Evolutionary conservation across 2,329 filamentous ascomycete genomes (phyloP).

Genomic region (Fusarium odoratissimum): DNA sequence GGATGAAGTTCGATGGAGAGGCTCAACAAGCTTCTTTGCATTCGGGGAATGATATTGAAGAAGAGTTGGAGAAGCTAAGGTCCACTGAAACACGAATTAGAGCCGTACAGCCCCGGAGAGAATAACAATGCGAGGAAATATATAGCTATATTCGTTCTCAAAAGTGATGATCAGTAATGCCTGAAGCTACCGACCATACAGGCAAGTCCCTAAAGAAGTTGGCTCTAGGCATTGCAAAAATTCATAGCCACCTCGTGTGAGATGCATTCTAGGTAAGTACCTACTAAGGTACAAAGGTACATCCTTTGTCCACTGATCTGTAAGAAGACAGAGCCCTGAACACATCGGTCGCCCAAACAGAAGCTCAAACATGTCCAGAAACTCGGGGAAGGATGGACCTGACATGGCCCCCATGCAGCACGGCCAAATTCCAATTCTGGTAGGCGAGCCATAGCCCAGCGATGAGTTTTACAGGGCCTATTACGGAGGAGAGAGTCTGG

Average conservation of each 20-base stretch:
- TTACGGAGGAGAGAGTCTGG: slow-evolving; percentile 4
- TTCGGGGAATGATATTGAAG: slow-evolving; percentile 9
- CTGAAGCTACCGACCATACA: background rate
- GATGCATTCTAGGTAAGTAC: background rate
- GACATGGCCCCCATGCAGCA: background rate
- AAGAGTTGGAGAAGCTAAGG: background rate
- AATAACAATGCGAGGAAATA: background rate
- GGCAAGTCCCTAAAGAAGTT: background rate
- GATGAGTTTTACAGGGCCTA: background rate
- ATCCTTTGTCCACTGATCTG: background rate
- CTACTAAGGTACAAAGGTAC: background rate
- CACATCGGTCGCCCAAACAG: slow-evolving; percentile 19
- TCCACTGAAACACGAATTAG: slow-evolving; percentile 16
- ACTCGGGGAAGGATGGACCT: background rate
- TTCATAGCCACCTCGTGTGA: background rate
- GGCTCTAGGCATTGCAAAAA: background rate
- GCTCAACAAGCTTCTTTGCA: slow-evolving; percentile 21
- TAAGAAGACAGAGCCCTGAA: background rate
- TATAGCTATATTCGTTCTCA: background rate
- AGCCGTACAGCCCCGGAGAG: slow-evolving; percentile 8
- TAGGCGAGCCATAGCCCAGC: slow-evolving; percentile 18
- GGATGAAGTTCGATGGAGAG: slow-evolving; percentile 2
- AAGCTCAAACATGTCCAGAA: slow-evolving; percentile 6
- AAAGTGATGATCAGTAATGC: background rate
- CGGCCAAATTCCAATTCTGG: slow-evolving; percentile 12